Evolutionary conservation across 495 filamentous ascomycete species (phyloP).

Genomic region (Hypoxylon lienhwacheense): DNA sequence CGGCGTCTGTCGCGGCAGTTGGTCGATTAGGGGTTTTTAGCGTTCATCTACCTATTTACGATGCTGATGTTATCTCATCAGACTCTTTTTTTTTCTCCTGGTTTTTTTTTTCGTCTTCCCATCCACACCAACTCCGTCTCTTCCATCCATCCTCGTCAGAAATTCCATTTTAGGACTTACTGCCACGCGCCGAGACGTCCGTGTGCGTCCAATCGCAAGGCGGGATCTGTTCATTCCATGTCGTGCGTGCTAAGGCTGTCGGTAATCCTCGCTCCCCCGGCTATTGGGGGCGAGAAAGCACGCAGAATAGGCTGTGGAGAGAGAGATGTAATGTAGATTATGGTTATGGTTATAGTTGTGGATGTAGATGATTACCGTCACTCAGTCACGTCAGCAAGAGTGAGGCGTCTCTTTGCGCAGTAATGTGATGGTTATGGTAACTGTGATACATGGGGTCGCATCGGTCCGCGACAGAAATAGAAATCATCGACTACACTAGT

Average conservation of each 20-base stretch:
- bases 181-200: conserved; percentile 14
- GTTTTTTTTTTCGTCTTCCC: too few species aligned
- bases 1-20: conserved; percentile 34
- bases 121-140: too few species aligned
- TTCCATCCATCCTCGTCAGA: conserved; percentile 16
- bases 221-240: conserved; percentile 9
- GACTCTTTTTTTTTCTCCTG: conserved; percentile 8
- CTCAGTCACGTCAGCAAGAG: conserved; percentile 3
- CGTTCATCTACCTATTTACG: conserved; percentile 27
- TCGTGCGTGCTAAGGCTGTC: conserved; percentile 13
- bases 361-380: neutral
- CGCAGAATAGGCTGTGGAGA: too few species aligned
- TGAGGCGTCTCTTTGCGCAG: conserved; percentile 20
- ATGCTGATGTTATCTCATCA: conserved; percentile 27
- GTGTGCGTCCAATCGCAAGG: conserved; percentile 20
- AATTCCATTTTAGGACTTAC: conserved; percentile 19
- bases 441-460: conserved; percentile 26
- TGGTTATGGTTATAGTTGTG: too few species aligned
- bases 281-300: conserved; percentile 17
- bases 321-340: too few species aligned
- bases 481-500: conserved; percentile 10
- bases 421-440: too few species aligned
- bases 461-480: conserved; percentile 29
- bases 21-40: conserved; percentile 9
- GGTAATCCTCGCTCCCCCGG: conserved; percentile 1